Conservation (phyloP, 2,329 filamentous ascomycete species). For the Aspergillus aculeatinus region DNA sequence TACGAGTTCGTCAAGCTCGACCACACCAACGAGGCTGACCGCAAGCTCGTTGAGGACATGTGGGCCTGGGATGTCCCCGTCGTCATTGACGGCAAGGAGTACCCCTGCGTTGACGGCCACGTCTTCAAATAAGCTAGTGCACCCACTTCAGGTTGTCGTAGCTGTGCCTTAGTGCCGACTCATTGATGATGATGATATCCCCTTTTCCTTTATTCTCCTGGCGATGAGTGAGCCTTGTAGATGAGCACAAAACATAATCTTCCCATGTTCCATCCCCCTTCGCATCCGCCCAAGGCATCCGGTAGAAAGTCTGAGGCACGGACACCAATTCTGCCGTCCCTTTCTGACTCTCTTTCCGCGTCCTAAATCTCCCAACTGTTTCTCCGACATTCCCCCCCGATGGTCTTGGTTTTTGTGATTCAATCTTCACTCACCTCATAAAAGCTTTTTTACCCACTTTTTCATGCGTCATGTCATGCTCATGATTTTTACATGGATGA, state of each 20-base stretch:
- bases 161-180: neutral
- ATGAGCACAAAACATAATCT: constrained; percentile 11
- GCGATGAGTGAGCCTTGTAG: constrained; percentile 7
- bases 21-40: constrained; percentile 78
- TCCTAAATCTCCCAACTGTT: neutral
- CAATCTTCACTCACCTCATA: constrained; percentile 13
- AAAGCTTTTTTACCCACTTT: constrained; percentile 10
- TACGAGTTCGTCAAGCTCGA: constrained; percentile 98
- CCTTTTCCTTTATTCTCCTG: constrained; percentile 12
- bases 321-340: neutral
- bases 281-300: neutral
- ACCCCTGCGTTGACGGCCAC: constrained; percentile 87
- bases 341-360: neutral
- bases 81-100: constrained; percentile 79
- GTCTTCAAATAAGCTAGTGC: constrained; percentile 85
- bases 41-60: constrained; percentile 77
- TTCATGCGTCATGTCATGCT: constrained; percentile 15
- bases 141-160: constrained; percentile 10
- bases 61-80: constrained; percentile 93
- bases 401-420: constrained; percentile 19
- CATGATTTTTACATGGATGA: constrained; percentile 22
- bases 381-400: constrained; percentile 18
- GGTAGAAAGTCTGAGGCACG: neutral
- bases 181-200: constrained; percentile 22
- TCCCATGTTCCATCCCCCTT: neutral